Evolutionary conservation across 768 basidiomycete species (phyloP).

Genomic region (Lactifluus subvellereus): DNA sequence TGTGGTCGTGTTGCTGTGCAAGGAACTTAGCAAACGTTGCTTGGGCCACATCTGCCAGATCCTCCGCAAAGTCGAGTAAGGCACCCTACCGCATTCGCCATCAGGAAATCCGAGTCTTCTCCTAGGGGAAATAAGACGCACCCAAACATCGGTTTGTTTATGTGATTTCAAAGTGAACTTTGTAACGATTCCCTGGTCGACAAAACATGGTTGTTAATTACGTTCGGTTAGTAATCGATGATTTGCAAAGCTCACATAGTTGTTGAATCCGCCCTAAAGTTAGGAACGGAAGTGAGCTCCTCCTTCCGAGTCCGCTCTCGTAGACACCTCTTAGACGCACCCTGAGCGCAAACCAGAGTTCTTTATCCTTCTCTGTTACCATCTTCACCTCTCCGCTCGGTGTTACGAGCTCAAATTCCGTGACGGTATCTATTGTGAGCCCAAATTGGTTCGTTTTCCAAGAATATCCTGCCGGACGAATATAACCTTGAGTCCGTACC

Average conservation of each 20-base stretch:
- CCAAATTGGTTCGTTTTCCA: conserved; percentile 25
- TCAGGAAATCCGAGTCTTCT: background rate
- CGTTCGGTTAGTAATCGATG: background rate
- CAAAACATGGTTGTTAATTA: background rate
- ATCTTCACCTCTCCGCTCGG: conserved; percentile 20
- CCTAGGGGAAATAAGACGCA: background rate
- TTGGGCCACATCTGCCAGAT: background rate
- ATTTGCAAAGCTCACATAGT: conserved; percentile 1
- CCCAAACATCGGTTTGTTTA: conserved; percentile 16
- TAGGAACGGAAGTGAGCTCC: background rate
- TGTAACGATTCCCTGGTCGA: conserved; percentile 15
- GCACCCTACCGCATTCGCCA: background rate
- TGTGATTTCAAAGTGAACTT: conserved; percentile 15
- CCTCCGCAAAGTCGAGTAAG: background rate
- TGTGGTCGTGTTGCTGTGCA: background rate
- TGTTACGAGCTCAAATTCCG: conserved; percentile 24
- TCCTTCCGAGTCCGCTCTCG: too few relatives aligned
- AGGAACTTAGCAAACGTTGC: conserved; percentile 1
- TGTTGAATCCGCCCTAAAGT: conserved; percentile 16
- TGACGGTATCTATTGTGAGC: conserved; percentile 21
- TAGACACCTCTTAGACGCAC: background rate
- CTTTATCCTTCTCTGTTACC: conserved; percentile 19
- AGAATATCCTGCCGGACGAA: conserved; percentile 6
- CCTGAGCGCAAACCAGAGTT: conserved; percentile 18
- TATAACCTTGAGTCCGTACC: background rate